Conservation (phyloP, 78 protist genomes). For the Neovahlkampfia damariscottae region DNA sequence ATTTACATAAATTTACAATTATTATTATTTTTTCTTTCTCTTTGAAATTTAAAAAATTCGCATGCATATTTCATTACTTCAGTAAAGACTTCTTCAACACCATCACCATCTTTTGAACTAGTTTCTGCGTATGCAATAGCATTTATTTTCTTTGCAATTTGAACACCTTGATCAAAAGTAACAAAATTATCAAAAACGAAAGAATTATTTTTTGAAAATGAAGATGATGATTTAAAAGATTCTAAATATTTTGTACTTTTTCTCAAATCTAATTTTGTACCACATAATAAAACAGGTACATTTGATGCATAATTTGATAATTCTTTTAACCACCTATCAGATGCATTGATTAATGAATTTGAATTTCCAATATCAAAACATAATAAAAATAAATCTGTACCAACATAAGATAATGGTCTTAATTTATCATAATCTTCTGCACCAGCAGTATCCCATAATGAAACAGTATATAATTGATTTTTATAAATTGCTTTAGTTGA, state of each 20-base stretch:
- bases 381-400: conserved; percentile 40
- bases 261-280: conserved; percentile 68
- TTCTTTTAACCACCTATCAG: conserved; percentile 68
- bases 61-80: not conserved
- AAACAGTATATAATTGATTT: conserved; percentile 44
- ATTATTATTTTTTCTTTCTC: not conserved
- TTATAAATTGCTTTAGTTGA: conserved; percentile 55
- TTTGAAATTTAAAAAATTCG: not conserved
- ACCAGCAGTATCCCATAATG: conserved; percentile 92
- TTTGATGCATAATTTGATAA: conserved; percentile 58
- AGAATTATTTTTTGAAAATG: too few relatives aligned
- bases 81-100: not conserved
- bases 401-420: conserved; percentile 24
- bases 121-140: conserved; percentile 67
- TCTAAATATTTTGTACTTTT: not conserved
- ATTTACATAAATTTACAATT: not conserved
- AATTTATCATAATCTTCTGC: conserved; percentile 52
- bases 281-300: conserved; percentile 70
- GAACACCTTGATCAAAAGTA: conserved; percentile 26
- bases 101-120: not conserved
- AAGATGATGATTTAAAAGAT: too few relatives aligned
- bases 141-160: conserved; percentile 18
- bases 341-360: conserved; percentile 66
- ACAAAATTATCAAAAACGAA: conserved; percentile 6
- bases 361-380: conserved; percentile 50